Conservation (phyloP, 164 flowering plant genomes). For the Tinospora cordifolia region DNA sequence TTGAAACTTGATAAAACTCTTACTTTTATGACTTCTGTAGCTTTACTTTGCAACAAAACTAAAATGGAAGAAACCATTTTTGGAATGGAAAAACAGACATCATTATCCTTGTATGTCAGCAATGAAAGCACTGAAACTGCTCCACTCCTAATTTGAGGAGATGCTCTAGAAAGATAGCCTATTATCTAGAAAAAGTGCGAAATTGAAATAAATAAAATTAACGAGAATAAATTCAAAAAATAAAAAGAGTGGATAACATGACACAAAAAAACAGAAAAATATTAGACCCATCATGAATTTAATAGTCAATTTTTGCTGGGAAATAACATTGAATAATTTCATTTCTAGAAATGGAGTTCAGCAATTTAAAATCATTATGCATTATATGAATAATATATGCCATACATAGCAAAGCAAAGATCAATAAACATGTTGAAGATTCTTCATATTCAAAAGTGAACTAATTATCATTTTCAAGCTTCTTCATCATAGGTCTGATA, state of each 20-base stretch:
- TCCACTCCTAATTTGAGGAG: constrained; percentile 85
- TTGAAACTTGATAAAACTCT: constrained; percentile 16
- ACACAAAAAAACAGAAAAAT: background rate
- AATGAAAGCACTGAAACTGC: constrained; percentile 86
- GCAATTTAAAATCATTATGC: too few relatives aligned
- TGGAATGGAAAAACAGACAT: constrained; percentile 49
- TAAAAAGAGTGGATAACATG: background rate
- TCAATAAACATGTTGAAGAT: too few relatives aligned
- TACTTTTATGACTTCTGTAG: constrained; percentile 72
- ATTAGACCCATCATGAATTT: background rate
- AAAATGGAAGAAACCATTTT: constrained; percentile 62
- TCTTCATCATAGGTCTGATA: too few relatives aligned
- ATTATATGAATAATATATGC: too few relatives aligned
- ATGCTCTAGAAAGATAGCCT: constrained; percentile 82
- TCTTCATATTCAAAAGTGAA: too few relatives aligned
- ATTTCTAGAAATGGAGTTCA: too few relatives aligned
- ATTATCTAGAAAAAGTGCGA: constrained; percentile 43
- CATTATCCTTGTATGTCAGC: constrained; percentile 52
- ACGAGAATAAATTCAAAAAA: background rate
- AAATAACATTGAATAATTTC: too few relatives aligned
- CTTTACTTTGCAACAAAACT: constrained; percentile 57
- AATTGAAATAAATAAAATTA: constrained; percentile 9
- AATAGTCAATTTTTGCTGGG: too few relatives aligned
- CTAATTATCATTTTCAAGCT: too few relatives aligned
- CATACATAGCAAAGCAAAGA: too few relatives aligned